Evolutionary conservation across 768 basidiomycete genomes (phyloP).

Genomic region (Candolleomyces eurysporus): DNA sequence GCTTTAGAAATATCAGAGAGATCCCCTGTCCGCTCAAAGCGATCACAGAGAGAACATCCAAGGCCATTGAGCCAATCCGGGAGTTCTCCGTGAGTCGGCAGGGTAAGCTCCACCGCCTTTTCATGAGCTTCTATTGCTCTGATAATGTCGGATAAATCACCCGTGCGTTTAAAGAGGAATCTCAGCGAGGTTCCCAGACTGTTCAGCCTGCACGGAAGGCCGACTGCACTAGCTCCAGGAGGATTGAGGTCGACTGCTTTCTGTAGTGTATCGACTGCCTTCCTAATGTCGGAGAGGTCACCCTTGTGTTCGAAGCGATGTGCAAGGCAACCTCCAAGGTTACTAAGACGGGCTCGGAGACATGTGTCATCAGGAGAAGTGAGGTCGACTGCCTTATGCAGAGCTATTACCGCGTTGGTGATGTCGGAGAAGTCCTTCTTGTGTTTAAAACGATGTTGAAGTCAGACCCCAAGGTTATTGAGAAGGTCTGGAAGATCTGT

Average conservation of each 20-base stretch:
- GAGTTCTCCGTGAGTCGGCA: neutral
- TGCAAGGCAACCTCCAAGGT: neutral
- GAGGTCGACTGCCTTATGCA: neutral
- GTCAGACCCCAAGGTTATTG: too few relatives aligned
- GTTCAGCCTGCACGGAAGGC: neutral
- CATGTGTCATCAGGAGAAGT: neutral
- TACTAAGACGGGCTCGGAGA: neutral
- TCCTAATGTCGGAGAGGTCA: neutral
- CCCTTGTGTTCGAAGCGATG: neutral
- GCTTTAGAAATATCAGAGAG: neutral
- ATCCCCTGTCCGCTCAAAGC: neutral
- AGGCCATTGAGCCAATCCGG: neutral
- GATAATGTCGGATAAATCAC: neutral
- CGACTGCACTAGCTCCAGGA: too few relatives aligned
- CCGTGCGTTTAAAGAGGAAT: neutral
- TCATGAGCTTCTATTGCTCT: neutral
- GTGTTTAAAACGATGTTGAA: too few relatives aligned
- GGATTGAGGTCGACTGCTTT: neutral
- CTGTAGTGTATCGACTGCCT: neutral
- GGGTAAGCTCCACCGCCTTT: neutral
- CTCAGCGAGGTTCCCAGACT: neutral
- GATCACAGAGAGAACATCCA: neutral
- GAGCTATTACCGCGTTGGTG: neutral
- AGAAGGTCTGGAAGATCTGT: too few relatives aligned
- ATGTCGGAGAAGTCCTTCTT: neutral